phyloP scores from a whole-genome alignment of 306 rosid species.

The Lathyrus oleraceus region DNA sequence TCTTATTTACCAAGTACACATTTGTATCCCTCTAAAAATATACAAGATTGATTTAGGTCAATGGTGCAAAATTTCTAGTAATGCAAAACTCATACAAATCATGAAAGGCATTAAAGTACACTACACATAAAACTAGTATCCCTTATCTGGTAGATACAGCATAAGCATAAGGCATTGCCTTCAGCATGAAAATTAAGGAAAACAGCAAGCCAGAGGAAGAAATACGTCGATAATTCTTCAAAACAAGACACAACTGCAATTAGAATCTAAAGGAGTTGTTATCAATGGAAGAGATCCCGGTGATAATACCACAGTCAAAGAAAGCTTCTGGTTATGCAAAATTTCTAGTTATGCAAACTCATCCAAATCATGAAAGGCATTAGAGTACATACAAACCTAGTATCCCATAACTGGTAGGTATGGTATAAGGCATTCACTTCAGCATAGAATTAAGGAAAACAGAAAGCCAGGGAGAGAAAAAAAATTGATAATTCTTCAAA shows the following conservation, averaged over 20 bases:
- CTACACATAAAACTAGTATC: background rate
- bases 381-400: background rate
- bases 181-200: conserved; percentile 8
- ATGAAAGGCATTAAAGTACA: conserved; percentile 6
- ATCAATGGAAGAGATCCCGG: background rate
- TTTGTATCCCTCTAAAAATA: conserved; percentile 20
- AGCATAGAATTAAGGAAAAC: background rate
- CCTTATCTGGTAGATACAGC: background rate
- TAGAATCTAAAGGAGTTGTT: background rate
- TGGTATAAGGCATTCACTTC: background rate
- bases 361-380: background rate
- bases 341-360: too few species aligned
- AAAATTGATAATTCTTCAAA: background rate
- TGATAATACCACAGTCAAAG: conserved; percentile 41
- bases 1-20: background rate
- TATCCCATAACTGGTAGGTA: background rate
- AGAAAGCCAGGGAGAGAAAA: background rate
- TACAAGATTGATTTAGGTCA: background rate
- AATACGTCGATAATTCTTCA: background rate
- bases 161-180: background rate
- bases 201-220: background rate
- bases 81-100: background rate
- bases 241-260: background rate
- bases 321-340: too few species aligned
- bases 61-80: background rate